Conservation (phyloP, 129 eudicot genomes). For the Solidago caesia region DNA sequence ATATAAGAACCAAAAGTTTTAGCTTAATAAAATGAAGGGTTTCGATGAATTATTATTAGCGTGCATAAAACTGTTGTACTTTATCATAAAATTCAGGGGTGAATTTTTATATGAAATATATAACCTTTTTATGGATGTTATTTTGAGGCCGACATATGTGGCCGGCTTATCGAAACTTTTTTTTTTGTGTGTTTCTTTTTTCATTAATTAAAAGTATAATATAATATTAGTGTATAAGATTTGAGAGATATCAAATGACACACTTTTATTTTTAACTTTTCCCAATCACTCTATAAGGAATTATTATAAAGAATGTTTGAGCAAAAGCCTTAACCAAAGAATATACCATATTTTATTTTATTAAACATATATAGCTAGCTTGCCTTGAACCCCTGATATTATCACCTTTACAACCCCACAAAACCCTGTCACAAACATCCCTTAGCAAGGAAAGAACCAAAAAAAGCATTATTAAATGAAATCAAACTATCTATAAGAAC, state of each 20-base stretch:
- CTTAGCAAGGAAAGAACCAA: conserved; percentile 29
- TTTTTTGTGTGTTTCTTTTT: not conserved
- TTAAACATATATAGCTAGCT: not conserved
- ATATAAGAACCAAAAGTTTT: too few species aligned
- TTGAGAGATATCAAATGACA: not conserved
- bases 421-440: conserved; percentile 28
- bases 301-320: conserved; percentile 17
- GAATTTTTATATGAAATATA: too few species aligned
- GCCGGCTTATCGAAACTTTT: not conserved
- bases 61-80: too few species aligned
- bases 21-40: too few species aligned
- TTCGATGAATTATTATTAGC: too few species aligned
- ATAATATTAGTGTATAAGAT: not conserved
- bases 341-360: conserved; percentile 25
- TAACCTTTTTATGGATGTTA: too few species aligned
- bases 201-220: not conserved
- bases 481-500: conserved; percentile 23
- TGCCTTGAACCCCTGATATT: conserved; percentile 23
- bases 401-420: conserved; percentile 34
- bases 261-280: not conserved
- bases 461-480: conserved; percentile 19
- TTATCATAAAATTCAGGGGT: too few species aligned
- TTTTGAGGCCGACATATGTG: too few species aligned
- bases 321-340: conserved; percentile 36
- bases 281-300: conserved; percentile 8